These are phyloP conservation scores for Exophiala alcalophila DNA, from an alignment of 2,329 filamentous ascomycete genomes.

Conservation along the genomic window DNA sequence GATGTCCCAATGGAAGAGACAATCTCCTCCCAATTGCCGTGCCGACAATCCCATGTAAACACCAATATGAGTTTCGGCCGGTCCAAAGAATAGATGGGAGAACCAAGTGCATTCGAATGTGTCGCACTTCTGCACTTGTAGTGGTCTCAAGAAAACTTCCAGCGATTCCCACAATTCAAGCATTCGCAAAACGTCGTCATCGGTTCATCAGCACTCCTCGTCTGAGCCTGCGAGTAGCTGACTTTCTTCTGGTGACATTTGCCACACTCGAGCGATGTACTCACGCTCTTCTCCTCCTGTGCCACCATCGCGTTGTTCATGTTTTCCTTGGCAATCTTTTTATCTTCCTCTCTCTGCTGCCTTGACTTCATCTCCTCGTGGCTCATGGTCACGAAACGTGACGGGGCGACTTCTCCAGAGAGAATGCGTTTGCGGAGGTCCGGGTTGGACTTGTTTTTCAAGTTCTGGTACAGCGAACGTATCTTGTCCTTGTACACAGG, in stretches of 20 bases:
- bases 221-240: conserved; percentile 94
- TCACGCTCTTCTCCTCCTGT: conserved; percentile 86
- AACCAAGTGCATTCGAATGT: too few relatives aligned
- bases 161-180: conserved; percentile 48
- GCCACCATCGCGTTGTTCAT: conserved; percentile 97
- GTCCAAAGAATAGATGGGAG: too few relatives aligned
- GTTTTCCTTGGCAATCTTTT: conserved; percentile 80
- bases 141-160: conserved; percentile 35
- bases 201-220: conserved; percentile 90
- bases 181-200: conserved; percentile 51
- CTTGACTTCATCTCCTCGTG: conserved; percentile 88
- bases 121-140: too few relatives aligned
- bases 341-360: conserved; percentile 72
- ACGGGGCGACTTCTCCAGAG: conserved; percentile 66
- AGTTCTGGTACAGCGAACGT: conserved; percentile 86
- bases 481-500: conserved; percentile 82
- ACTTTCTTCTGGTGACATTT: conserved; percentile 93
- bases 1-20: too few relatives aligned
- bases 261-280: conserved; percentile 80
- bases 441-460: conserved; percentile 87
- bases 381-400: conserved; percentile 78
- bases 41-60: too few relatives aligned
- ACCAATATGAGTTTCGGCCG: too few relatives aligned
- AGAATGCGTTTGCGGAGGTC: conserved; percentile 74
- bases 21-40: too few relatives aligned